phyloP scores from a whole-genome alignment of 208 protist species.

The Wallacemonas sp. region DNA sequence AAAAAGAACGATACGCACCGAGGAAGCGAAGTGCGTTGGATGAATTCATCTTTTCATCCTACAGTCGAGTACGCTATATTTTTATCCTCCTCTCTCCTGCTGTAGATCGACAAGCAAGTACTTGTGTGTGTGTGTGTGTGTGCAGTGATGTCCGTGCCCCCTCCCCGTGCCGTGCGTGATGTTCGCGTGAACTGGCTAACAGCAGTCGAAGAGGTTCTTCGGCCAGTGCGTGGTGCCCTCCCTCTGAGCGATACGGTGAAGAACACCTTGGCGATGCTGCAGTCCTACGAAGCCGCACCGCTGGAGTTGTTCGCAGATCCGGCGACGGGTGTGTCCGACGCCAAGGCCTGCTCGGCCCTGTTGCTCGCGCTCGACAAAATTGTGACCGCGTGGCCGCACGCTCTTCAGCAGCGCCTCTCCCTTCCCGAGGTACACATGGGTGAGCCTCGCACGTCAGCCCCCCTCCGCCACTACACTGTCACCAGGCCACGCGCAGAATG shows the following conservation, averaged over 20 bases:
- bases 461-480: not conserved
- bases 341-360: conserved; percentile 37
- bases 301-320: conserved; percentile 32
- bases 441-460: not conserved
- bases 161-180: conserved; percentile 30
- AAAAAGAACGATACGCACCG: too few relatives aligned
- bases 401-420: conserved; percentile 31
- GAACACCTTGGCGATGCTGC: conserved; percentile 41
- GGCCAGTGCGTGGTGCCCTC: conserved; percentile 16
- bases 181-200: conserved; percentile 43
- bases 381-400: conserved; percentile 45
- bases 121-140: too few relatives aligned
- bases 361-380: conserved; percentile 48
- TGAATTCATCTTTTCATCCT: too few relatives aligned
- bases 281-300: conserved; percentile 44
- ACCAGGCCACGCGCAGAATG: conserved; percentile 43
- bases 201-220: conserved; percentile 32
- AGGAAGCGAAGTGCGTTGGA: too few relatives aligned
- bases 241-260: conserved; percentile 21
- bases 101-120: too few relatives aligned
- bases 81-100: too few relatives aligned
- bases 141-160: conserved; percentile 29
- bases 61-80: too few relatives aligned
- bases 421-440: conserved; percentile 21
- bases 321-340: conserved; percentile 26